phyloP scores from a whole-genome alignment of 257 asterid genomes.

The Leonotis leonurus region DNA sequence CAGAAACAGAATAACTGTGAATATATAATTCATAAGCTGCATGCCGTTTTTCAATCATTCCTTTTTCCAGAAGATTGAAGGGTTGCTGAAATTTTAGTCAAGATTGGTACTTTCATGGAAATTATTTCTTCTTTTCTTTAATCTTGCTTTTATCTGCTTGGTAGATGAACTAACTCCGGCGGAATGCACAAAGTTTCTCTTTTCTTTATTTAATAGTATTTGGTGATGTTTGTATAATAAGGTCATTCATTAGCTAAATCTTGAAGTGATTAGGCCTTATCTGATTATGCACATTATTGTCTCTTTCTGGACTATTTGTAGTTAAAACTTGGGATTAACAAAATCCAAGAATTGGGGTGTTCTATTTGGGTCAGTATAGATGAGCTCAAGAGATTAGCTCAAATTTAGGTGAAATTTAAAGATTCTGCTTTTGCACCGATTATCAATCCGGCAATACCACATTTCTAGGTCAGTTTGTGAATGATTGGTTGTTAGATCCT shows the following conservation, averaged over 20 bases:
- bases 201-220: neutral
- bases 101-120: conserved; percentile 28
- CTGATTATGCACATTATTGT: too few species aligned
- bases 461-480: conserved; percentile 13
- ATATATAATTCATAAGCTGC: conserved; percentile 12
- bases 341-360: conserved; percentile 23
- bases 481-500: conserved; percentile 21
- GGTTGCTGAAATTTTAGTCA: conserved; percentile 27
- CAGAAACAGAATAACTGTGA: conserved; percentile 22
- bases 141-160: too few species aligned
- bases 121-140: neutral
- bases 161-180: conserved; percentile 80
- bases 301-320: too few species aligned
- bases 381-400: conserved; percentile 34
- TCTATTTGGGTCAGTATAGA: conserved; percentile 24
- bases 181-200: conserved; percentile 42
- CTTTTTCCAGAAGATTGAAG: neutral
- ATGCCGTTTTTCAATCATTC: conserved; percentile 21
- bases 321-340: conserved; percentile 15
- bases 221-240: neutral
- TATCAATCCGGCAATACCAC: conserved; percentile 21
- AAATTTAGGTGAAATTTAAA: conserved; percentile 49
- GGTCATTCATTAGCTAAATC: neutral
- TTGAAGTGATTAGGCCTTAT: neutral
- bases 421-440: conserved; percentile 22